Evolutionary conservation across 1,139 yeast species (phyloP).

Genomic region (Yamadazyma songkhlaensis): DNA sequence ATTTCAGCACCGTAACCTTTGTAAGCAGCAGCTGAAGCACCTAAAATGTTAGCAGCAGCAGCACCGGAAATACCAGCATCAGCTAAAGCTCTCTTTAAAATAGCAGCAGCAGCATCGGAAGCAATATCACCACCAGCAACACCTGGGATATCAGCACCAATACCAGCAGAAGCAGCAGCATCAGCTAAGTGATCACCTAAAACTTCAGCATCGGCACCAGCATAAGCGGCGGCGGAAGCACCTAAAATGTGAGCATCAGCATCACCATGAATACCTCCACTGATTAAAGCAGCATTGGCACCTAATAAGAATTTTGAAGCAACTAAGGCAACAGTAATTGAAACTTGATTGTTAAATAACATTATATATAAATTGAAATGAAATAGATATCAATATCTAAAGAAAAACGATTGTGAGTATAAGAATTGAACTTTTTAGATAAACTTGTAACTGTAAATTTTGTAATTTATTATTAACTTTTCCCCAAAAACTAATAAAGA

Average conservation of each 20-base stretch:
- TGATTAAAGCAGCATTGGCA: conserved; percentile 8
- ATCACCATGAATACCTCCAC: conserved; percentile 9
- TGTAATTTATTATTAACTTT: conserved; percentile 14
- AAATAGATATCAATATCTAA: conserved; percentile 6
- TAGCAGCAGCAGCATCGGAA: conserved; percentile 10
- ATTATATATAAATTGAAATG: conserved; percentile 8
- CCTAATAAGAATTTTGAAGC: conserved; percentile 14
- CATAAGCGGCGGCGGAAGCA: conserved; percentile 4
- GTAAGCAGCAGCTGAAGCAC: conserved; percentile 8
- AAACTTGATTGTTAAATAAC: conserved; percentile 16
- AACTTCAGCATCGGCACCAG: conserved; percentile 6
- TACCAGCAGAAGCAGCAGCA: conserved; percentile 6
- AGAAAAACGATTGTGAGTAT: conserved; percentile 5
- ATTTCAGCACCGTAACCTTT: conserved; percentile 9
- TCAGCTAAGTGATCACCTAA: conserved; percentile 6
- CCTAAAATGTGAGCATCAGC: conserved; percentile 6
- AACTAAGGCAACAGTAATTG: conserved; percentile 17
- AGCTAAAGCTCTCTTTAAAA: conserved; percentile 11
- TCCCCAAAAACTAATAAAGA: conserved; percentile 13
- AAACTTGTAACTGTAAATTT: no score
- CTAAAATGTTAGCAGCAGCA: conserved; percentile 6
- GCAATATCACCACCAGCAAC: conserved; percentile 12
- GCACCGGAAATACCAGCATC: conserved; percentile 11
- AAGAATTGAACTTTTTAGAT: conserved; percentile 3
- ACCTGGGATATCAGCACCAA: conserved; percentile 14